Conservation (phyloP, 129 eudicot genomes). For the Artemisia argyi region DNA sequence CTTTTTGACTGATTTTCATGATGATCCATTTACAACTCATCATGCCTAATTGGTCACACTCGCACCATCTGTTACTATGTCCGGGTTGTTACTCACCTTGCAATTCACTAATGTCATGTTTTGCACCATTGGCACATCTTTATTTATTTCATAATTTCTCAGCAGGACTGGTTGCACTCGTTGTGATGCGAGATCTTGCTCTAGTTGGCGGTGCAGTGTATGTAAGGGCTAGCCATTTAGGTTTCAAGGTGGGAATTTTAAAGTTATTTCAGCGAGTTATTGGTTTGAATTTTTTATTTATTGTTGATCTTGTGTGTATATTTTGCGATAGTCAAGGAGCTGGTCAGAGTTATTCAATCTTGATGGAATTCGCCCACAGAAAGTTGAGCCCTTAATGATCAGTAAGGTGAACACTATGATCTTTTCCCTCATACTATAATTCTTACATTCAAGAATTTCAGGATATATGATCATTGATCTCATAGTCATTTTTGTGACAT, state of each 20-base stretch:
- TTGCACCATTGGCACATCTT: background rate
- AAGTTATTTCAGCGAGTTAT: background rate
- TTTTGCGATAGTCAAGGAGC: constrained; percentile 57
- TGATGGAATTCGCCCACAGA: constrained; percentile 72
- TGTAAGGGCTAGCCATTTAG: constrained; percentile 74
- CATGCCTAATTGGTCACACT: no score
- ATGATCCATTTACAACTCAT: no score
- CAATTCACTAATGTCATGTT: background rate
- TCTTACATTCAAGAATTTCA: background rate
- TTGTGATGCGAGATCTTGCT: constrained; percentile 81
- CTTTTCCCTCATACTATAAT: background rate
- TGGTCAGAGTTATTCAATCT: constrained; percentile 84
- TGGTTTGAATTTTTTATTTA: constrained; percentile 9
- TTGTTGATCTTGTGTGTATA: background rate
- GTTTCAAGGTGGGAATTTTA: constrained; percentile 55
- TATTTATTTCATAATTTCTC: constrained; percentile 26
- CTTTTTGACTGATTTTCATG: no score
- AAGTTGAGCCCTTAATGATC: constrained; percentile 86
- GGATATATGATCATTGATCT: background rate
- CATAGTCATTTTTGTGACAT: no score
- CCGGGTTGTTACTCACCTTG: no score
- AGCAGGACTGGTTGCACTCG: constrained; percentile 93
- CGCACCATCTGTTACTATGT: no score
- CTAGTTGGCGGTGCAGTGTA: constrained; percentile 95
- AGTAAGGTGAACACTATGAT: constrained; percentile 63